Base-by-base conservation (phyloP, 2,329 filamentous ascomycete species). In the Ceratocystis destructans region DNA sequence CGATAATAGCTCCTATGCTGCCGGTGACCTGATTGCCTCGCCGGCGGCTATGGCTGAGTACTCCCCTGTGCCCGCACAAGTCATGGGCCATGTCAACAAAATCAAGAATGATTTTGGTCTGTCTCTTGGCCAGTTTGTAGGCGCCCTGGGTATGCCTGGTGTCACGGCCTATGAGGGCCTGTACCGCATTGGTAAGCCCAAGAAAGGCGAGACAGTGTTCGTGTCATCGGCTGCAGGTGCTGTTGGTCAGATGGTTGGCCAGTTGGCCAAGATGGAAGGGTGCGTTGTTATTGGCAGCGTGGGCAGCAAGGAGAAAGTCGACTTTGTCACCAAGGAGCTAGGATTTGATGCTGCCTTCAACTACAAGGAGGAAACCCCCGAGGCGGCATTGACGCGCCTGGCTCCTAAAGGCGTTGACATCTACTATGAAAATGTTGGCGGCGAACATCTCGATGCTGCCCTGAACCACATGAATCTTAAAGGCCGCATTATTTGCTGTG, bases 221-320 rank as follows among this genome's bases (percentile, higher is more conserved):
- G 81, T 96, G 70, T 88, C 85, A 67, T 87, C 88, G 2, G 90
- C 90, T 0, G 87, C 86, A 2, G 90, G 90, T 37, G 89, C 89
- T 1, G 90, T 95, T 2, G 90, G 90, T 2, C 87, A 92, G 75
- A 74, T 94, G 6, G 90, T 94, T 22, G 90, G 90, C 5, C 90
- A 94, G 76, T 76, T 95, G 57, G 89, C 89, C 69, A 93, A 93
- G 81, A 83, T 86, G 69, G 86, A 92, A 75, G 90, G 90, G 1
- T 76, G 94, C 67, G 86, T 76, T 57, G 90, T 95, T 50, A 87
- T 95, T 69, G 90, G 90, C 20, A 89, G 85, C 64, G 89, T 90
- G 10, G 90, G 90, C 2, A 84, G 84, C 20, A 87, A 92, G 72
- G 86, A 88, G 72, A 95, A 96, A 79, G 79, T 91, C 28, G 83